Evolutionary conservation across 2,329 filamentous ascomycete species (phyloP).

Genomic region (Chaetomiaceae sp.): DNA sequence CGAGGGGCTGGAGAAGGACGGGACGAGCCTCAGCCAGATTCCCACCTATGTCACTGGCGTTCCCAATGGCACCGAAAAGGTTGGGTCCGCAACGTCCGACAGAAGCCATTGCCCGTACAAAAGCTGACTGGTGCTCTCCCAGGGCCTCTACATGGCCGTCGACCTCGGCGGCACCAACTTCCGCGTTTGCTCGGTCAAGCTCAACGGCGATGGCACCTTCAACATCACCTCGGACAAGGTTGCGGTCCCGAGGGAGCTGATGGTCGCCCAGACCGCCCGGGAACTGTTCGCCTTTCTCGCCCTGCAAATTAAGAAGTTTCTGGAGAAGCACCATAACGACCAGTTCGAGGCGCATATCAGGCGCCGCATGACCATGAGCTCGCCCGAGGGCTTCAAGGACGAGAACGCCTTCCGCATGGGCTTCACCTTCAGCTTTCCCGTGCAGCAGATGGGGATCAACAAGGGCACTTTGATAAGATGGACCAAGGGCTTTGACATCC

Average conservation of each 20-base stretch:
- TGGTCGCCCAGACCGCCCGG: constrained; percentile 79
- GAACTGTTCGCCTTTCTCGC: constrained; percentile 92
- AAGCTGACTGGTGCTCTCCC: constrained; percentile 14
- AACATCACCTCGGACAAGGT: constrained; percentile 90
- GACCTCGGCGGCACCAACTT: constrained; percentile 99
- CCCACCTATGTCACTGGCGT: constrained; percentile 95
- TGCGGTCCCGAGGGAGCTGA: constrained; percentile 81
- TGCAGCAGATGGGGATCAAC: constrained; percentile 91
- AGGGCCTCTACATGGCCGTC: constrained; percentile 94
- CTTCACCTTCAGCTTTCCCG: constrained; percentile 99
- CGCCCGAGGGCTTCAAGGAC: constrained; percentile 57
- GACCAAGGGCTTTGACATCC: constrained; percentile 98
- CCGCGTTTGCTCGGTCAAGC: constrained; percentile 88
- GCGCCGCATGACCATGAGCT: constrained; percentile 58
- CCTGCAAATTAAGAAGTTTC: constrained; percentile 84
- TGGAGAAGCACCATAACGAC: constrained; percentile 81
- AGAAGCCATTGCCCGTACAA: background rate
- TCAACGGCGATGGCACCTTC: constrained; percentile 94
- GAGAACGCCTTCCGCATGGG: constrained; percentile 86
- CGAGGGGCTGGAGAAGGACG: constrained; percentile 74
- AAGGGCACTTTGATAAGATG: constrained; percentile 90
- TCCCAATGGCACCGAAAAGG: constrained; percentile 96
- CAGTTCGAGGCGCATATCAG: constrained; percentile 71
- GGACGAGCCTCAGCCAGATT: constrained; percentile 86
- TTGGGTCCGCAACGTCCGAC: constrained; percentile 34